Conservation (phyloP, 345 rosid species). For the Aurinia saxatilis region DNA sequence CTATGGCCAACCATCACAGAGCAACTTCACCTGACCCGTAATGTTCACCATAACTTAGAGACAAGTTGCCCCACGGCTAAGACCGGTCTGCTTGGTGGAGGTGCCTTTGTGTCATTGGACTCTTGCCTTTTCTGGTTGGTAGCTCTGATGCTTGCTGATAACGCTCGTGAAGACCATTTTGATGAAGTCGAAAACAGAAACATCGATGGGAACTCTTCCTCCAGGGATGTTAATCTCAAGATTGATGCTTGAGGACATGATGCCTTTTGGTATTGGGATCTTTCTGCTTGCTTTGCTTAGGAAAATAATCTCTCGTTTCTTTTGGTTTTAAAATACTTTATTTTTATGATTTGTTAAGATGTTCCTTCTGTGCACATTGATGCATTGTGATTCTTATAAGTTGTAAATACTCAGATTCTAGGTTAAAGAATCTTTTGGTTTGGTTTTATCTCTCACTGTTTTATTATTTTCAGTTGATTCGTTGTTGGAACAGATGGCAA, state of each 20-base stretch:
- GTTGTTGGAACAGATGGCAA: too few species aligned
- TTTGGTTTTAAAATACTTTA: neutral
- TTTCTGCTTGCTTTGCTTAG: neutral
- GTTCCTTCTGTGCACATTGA: neutral
- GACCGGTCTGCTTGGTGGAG: conserved; percentile 78
- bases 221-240: conserved; percentile 26
- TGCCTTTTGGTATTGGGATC: neutral
- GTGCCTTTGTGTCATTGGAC: conserved; percentile 73
- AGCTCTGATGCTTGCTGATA: conserved; percentile 69
- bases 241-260: conserved; percentile 17
- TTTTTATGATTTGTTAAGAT: neutral
- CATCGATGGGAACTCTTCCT: conserved; percentile 17
- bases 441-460: neutral
- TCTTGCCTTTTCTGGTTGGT: conserved; percentile 76
- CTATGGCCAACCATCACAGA: conserved; percentile 77
- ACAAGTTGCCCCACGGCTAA: conserved; percentile 76
- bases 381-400: neutral
- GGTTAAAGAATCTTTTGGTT: neutral
- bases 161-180: conserved; percentile 80
- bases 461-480: neutral
- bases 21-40: conserved; percentile 55
- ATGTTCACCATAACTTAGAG: conserved; percentile 42
- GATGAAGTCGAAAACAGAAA: conserved; percentile 35
- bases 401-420: conserved; percentile 10
- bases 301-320: neutral